Conservation (phyloP, 2,329 filamentous ascomycete species). For the Davidsoniella eucalypti region DNA sequence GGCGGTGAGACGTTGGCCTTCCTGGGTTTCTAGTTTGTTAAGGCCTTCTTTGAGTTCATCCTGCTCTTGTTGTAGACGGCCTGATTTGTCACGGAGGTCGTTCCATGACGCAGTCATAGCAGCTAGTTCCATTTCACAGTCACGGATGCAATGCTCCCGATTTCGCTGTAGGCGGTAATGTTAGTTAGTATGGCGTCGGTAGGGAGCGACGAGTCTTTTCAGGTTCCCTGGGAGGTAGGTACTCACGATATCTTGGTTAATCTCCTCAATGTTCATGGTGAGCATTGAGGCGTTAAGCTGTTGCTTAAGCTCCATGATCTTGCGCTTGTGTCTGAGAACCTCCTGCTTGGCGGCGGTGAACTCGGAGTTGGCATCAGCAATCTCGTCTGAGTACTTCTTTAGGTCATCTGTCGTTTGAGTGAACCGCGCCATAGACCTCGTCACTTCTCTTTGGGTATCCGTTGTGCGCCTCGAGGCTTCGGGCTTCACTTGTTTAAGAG, state of each 20-base stretch:
- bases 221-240: background rate
- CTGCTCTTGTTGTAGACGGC: slow-evolving; percentile 18
- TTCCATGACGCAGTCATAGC: no score
- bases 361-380: slow-evolving; percentile 20
- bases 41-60: slow-evolving; percentile 31
- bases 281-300: slow-evolving; percentile 44
- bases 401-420: slow-evolving; percentile 1
- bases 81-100: slow-evolving; percentile 27
- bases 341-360: slow-evolving; percentile 8
- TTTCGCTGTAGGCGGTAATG: slow-evolving; percentile 20
- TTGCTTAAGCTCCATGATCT: slow-evolving; percentile 30
- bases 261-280: slow-evolving; percentile 52
- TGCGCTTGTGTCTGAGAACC: slow-evolving; percentile 7
- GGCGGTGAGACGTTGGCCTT: slow-evolving; percentile 55
- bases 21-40: slow-evolving; percentile 49
- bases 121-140: slow-evolving; percentile 30
- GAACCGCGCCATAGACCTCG: background rate
- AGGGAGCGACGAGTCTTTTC: background rate
- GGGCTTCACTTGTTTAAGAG: background rate
- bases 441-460: background rate
- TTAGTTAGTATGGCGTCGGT: slow-evolving; percentile 13
- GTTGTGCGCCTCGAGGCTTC: background rate
- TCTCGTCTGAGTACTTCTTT: slow-evolving; percentile 10
- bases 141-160: slow-evolving; percentile 34
- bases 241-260: slow-evolving; percentile 57